phyloP scores from a whole-genome alignment of 345 rosid species.

The Eucalyptus rudis region DNA sequence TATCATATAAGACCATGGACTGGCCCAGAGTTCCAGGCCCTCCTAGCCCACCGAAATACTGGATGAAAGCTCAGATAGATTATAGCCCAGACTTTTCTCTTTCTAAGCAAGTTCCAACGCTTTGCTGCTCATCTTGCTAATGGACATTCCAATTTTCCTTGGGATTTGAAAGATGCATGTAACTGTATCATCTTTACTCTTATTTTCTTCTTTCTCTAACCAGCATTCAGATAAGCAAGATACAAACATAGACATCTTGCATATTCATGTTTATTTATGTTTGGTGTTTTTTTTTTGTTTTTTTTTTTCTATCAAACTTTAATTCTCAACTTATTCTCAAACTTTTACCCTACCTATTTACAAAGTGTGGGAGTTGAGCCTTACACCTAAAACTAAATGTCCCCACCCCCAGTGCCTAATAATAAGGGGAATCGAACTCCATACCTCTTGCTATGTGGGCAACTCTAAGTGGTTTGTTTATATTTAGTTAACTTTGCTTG shows the following conservation, averaged over 20 bases:
- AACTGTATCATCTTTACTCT: neutral
- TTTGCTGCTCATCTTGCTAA: neutral
- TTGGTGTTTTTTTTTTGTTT: too few species aligned
- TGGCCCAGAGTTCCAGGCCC: neutral
- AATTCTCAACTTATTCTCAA: too few species aligned
- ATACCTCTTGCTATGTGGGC: too few species aligned
- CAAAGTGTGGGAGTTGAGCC: fast-evolving
- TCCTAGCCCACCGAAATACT: neutral
- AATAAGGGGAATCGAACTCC: too few species aligned
- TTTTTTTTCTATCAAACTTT: too few species aligned
- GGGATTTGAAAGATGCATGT: neutral
- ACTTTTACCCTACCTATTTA: too few species aligned
- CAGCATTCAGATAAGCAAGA: neutral
- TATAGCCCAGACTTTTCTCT: neutral
- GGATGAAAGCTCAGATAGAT: neutral
- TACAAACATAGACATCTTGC: neutral
- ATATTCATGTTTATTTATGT: neutral
- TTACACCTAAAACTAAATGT: too few species aligned
- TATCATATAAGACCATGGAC: neutral
- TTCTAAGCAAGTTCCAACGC: neutral
- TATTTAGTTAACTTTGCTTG: neutral
- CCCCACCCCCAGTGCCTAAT: too few species aligned
- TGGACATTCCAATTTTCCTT: neutral
- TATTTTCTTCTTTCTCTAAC: neutral
- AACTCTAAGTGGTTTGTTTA: too few species aligned